Evolutionary conservation across 2,329 filamentous ascomycete genomes (phyloP).

Genomic region (Cytospora schulzeri): DNA sequence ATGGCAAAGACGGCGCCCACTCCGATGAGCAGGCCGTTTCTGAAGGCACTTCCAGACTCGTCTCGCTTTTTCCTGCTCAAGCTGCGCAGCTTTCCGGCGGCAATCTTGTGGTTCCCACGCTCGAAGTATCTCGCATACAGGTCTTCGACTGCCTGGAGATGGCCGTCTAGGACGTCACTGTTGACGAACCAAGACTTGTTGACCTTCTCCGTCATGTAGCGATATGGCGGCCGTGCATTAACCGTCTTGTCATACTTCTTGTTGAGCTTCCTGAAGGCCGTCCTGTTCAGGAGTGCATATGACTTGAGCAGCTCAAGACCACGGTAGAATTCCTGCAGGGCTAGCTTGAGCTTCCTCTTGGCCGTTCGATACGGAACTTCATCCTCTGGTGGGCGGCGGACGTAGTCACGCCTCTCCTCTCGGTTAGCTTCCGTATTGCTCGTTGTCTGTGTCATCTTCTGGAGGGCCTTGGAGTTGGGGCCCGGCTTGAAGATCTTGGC

Average conservation of each 20-base stretch:
- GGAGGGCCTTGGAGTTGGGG: constrained; percentile 62
- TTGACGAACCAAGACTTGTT: constrained; percentile 89
- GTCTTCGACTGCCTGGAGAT: constrained; percentile 83
- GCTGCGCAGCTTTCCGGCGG: constrained; percentile 81
- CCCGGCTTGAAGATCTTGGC: constrained; percentile 57
- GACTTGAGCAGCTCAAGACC: constrained; percentile 89
- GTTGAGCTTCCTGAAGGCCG: constrained; percentile 94
- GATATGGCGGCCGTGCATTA: constrained; percentile 72
- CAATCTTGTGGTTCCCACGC: constrained; percentile 88
- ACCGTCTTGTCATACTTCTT: constrained; percentile 98
- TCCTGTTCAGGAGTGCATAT: constrained; percentile 86
- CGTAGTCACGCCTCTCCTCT: constrained; percentile 51
- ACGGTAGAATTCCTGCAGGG: constrained; percentile 90
- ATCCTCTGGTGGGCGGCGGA: constrained; percentile 51
- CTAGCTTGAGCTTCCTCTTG: constrained; percentile 88
- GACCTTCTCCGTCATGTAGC: constrained; percentile 90
- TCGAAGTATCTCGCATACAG: constrained; percentile 95
- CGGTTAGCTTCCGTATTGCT: constrained; percentile 37
- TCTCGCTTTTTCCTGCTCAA: constrained; percentile 62
- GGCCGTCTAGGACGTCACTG: constrained; percentile 78
- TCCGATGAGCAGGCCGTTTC: constrained; percentile 68
- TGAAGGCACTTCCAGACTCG: constrained; percentile 60
- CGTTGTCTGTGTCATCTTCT: constrained; percentile 56
- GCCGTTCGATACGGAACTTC: constrained; percentile 83
- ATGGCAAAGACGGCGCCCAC: constrained; percentile 66